A percentile compares a stretch with the other conserved stretches of the same genome.
These are phyloP conservation scores for Teratosphaeria gauchensis DNA, from an alignment of 2,329 filamentous ascomycete genomes.

Conservation along the genomic window DNA sequence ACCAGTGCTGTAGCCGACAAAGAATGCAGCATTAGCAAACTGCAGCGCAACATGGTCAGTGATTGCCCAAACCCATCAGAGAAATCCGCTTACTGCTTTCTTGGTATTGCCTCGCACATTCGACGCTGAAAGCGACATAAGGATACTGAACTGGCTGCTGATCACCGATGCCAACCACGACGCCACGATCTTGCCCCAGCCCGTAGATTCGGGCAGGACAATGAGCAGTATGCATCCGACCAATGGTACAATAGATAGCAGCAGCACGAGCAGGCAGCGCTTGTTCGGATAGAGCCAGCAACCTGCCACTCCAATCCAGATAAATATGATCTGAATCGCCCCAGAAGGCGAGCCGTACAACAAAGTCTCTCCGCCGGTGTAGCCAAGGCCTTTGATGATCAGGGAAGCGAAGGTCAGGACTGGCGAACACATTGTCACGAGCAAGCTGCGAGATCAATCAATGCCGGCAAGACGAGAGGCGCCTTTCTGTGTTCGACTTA, in stretches of 20 bases:
- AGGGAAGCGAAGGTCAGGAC: slow-evolving; percentile 42
- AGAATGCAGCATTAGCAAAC: slow-evolving; percentile 37
- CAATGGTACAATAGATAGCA: slow-evolving; percentile 34
- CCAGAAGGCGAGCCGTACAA: slow-evolving; percentile 41
- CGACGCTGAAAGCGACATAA: slow-evolving; percentile 37
- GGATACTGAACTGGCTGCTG: slow-evolving; percentile 32
- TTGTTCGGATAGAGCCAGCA: slow-evolving; percentile 32
- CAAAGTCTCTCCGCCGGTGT: slow-evolving; percentile 37
- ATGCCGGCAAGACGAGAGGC: background rate
- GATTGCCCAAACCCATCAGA: background rate
- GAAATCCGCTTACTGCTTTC: slow-evolving; percentile 26
- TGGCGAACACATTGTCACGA: slow-evolving; percentile 39
- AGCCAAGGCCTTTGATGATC: slow-evolving; percentile 40
- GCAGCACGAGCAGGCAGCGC: slow-evolving; percentile 31
- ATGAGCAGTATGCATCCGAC: slow-evolving; percentile 38
- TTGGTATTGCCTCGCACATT: slow-evolving; percentile 47
- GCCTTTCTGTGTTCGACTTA: background rate
- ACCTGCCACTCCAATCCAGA: slow-evolving; percentile 38
- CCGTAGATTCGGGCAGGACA: slow-evolving; percentile 29
- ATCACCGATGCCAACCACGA: slow-evolving; percentile 41
- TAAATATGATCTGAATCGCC: slow-evolving; percentile 36
- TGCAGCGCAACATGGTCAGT: background rate
- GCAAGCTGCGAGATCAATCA: slow-evolving; percentile 13
- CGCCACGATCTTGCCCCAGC: slow-evolving; percentile 38
- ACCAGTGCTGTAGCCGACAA: slow-evolving; percentile 41